Percentiles rank a stretch among this genome's conserved stretches.
phyloP scores from a whole-genome alignment of 202 grass and related monocot species.

The Setaria italica region DNA sequence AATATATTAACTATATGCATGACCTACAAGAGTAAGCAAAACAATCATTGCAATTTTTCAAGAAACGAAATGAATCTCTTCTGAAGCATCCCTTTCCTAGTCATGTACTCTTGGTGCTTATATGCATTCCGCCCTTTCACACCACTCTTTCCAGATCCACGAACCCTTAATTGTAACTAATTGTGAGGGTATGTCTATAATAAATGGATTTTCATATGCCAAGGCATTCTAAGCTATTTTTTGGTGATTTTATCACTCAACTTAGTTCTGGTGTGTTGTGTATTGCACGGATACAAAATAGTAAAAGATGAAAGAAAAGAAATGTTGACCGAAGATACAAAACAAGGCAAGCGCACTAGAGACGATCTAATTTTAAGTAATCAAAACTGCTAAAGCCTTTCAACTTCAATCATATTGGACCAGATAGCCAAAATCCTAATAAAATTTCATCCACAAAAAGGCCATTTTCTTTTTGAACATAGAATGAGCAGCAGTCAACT shows the following conservation, averaged over 20 bases:
- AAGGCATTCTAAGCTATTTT: constrained; percentile 17
- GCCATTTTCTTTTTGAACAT: constrained; percentile 30
- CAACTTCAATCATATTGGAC: constrained; percentile 35
- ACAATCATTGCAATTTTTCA: constrained; percentile 18
- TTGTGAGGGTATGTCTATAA: background rate
- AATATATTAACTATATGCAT: background rate
- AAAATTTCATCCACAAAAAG: constrained; percentile 30
- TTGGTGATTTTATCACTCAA: constrained; percentile 10
- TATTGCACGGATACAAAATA: background rate
- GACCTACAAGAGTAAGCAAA: background rate
- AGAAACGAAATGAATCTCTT: constrained; percentile 8
- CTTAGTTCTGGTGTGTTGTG: constrained; percentile 22
- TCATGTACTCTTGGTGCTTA: constrained; percentile 25
- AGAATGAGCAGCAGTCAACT: constrained; percentile 6
- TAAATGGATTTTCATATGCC: background rate
- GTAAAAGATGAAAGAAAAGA: background rate
- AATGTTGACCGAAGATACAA: background rate
- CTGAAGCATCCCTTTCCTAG: constrained; percentile 25
- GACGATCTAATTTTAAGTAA: constrained; percentile 28
- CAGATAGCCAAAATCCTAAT: constrained; percentile 42
- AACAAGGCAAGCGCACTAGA: constrained; percentile 26
- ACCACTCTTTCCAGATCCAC: constrained; percentile 4
- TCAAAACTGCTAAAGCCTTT: constrained; percentile 16
- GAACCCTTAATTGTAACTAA: background rate
- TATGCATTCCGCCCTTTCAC: background rate